Conservation (phyloP, 2,329 filamentous ascomycete genomes). For the Fusarium poae region DNA sequence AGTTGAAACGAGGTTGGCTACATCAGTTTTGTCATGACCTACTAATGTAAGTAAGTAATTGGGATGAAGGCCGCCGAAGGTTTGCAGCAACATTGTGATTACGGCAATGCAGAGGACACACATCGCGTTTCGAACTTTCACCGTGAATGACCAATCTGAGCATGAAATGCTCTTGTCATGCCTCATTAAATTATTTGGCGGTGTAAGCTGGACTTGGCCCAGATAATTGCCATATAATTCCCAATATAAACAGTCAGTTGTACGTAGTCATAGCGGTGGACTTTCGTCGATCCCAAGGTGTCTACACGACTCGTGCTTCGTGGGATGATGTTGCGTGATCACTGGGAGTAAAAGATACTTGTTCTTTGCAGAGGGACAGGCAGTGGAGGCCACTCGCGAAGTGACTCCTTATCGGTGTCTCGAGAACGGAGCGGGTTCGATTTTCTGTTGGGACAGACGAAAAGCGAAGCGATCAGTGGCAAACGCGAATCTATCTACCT, state of each 20-base stretch:
- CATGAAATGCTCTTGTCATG: not conserved
- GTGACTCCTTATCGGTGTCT: constrained; percentile 14
- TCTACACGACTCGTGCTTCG: not conserved
- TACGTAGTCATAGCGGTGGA: not conserved
- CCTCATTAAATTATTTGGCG: too few relatives aligned
- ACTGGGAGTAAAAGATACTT: constrained; percentile 28
- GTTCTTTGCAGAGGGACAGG: constrained; percentile 16
- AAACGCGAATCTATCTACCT: constrained; percentile 9
- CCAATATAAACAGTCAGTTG: not conserved
- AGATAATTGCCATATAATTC: not conserved
- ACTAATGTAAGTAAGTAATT: not conserved
- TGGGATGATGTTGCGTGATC: constrained; percentile 7
- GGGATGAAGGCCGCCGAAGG: not conserved
- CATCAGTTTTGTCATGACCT: not conserved
- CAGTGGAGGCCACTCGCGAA: constrained; percentile 12
- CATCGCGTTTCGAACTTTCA: not conserved
- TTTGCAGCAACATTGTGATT: not conserved
- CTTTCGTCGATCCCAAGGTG: not conserved
- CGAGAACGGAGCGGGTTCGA: constrained; percentile 30
- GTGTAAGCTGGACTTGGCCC: not conserved
- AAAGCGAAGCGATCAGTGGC: constrained; percentile 14
- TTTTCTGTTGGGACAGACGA: constrained; percentile 13
- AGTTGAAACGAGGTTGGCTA: not conserved
- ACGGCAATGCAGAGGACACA: not conserved
- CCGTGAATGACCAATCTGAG: not conserved